These are phyloP conservation scores for Trichoderma guizhouense DNA, from an alignment of 2,329 filamentous ascomycete genomes.

Conservation along the genomic window DNA sequence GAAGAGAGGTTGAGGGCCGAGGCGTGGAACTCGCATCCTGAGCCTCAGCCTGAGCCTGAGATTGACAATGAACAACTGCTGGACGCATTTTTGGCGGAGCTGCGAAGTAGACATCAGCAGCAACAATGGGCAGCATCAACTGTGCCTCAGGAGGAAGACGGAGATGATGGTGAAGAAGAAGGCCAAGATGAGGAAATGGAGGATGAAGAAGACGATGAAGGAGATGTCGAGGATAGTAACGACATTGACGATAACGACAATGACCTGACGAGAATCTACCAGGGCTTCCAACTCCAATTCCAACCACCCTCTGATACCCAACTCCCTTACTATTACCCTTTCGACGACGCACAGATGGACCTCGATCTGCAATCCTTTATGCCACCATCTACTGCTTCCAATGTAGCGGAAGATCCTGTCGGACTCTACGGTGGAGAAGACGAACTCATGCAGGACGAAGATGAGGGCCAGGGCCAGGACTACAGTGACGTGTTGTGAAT, in stretches of 20 bases:
- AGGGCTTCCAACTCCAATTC: background rate
- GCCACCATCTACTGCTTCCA: background rate
- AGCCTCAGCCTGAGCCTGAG: constrained; percentile 16
- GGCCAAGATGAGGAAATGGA: constrained; percentile 17
- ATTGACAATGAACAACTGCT: constrained; percentile 24
- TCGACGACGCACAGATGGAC: background rate
- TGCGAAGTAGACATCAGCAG: background rate
- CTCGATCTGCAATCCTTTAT: background rate
- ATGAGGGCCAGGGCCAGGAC: background rate
- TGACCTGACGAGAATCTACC: background rate
- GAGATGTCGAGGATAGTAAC: background rate
- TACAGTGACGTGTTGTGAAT: background rate
- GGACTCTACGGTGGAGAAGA: background rate
- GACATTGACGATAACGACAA: background rate
- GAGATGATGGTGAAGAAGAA: background rate
- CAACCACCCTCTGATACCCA: background rate
- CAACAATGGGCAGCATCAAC: background rate
- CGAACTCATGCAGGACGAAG: background rate
- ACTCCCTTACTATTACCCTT: background rate
- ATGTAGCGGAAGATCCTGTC: too few relatives aligned
- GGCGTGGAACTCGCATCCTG: constrained; percentile 23
- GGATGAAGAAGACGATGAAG: background rate
- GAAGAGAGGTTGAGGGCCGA: constrained; percentile 28
- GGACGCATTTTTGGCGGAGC: constrained; percentile 23
- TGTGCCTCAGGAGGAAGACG: background rate